A percentile compares a stretch with the other conserved stretches of the same genome.
Conservation (phyloP, 768 basidiomycete genomes). For the Pisolithus microcarpus region DNA sequence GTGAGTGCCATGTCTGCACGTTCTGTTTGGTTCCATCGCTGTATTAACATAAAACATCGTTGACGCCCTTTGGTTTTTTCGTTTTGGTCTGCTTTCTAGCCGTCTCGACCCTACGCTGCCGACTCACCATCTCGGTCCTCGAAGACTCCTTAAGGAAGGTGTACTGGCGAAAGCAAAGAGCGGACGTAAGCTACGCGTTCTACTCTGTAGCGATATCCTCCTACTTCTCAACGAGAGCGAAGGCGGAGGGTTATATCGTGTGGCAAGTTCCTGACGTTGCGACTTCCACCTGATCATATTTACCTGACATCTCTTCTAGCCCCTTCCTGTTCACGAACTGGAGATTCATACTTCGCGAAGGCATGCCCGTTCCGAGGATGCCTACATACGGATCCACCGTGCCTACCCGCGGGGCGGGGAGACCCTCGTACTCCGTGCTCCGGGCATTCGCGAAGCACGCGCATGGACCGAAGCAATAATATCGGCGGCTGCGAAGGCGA, state of each 20-base stretch:
- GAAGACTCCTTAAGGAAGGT: constrained; percentile 77
- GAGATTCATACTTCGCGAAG: constrained; percentile 46
- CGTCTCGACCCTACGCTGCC: constrained; percentile 85
- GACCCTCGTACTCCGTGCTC: constrained; percentile 51
- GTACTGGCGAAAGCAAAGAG: constrained; percentile 65
- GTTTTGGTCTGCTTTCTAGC: constrained; percentile 22
- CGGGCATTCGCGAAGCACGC: constrained; percentile 53
- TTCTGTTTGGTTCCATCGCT: too few relatives aligned
- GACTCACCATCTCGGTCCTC: constrained; percentile 74
- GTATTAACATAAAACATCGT: too few relatives aligned
- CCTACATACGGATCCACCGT: constrained; percentile 38
- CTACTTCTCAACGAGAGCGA: too few relatives aligned
- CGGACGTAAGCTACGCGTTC: too few relatives aligned
- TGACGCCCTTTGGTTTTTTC: not conserved
- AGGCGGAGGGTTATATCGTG: constrained; percentile 51
- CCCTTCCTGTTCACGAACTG: constrained; percentile 66
- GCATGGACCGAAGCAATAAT: constrained; percentile 40
- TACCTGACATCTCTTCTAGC: constrained; percentile 33
- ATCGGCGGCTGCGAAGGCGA: constrained; percentile 9
- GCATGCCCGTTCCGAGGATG: constrained; percentile 42
- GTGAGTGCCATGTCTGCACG: constrained; percentile 31
- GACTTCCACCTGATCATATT: not conserved
- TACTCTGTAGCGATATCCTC: too few relatives aligned
- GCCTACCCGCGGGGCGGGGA: constrained; percentile 73
- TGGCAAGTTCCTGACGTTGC: constrained; percentile 44